Percentiles rank a stretch among this genome's conserved stretches.
phyloP scores from a whole-genome alignment of 306 rosid species.

The Mucuna pruriens region DNA sequence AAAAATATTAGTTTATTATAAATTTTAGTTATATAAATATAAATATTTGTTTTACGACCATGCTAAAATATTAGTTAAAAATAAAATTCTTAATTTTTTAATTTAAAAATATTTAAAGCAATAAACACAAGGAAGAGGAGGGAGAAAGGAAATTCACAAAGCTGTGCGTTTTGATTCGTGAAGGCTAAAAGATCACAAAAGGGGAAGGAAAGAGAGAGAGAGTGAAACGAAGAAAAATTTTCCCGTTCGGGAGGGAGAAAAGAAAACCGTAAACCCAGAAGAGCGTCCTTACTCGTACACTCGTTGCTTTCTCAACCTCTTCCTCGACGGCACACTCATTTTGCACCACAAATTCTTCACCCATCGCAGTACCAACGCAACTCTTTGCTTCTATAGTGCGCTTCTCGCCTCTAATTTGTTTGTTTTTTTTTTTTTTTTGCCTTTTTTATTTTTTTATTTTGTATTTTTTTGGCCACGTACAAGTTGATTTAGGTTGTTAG shows the following conservation, averaged over 20 bases:
- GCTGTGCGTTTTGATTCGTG: slow-evolving; percentile 19
- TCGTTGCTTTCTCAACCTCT: neutral
- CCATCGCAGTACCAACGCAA: neutral
- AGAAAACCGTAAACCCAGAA: neutral
- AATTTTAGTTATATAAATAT: too few relatives aligned
- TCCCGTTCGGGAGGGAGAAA: neutral
- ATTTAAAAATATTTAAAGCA: too few relatives aligned
- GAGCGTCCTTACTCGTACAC: neutral
- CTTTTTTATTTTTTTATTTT: neutral
- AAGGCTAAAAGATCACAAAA: neutral
- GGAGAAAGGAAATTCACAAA: too few relatives aligned
- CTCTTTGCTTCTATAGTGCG: neutral
- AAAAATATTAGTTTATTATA: too few relatives aligned
- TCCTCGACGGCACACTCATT: neutral
- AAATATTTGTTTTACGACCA: too few relatives aligned
- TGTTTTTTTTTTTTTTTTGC: too few relatives aligned
- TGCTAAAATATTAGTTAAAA: too few relatives aligned
- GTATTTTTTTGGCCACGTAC: too few relatives aligned
- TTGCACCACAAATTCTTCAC: neutral
- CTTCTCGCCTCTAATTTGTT: neutral
- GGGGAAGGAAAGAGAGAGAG: neutral
- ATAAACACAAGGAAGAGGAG: too few relatives aligned
- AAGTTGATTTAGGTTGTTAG: slow-evolving; percentile 31
- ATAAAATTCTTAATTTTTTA: too few relatives aligned
- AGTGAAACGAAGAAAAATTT: neutral